Evolutionary conservation across 2,329 filamentous ascomycete species (phyloP).

Genomic region (Hypocrella siamensis): DNA sequence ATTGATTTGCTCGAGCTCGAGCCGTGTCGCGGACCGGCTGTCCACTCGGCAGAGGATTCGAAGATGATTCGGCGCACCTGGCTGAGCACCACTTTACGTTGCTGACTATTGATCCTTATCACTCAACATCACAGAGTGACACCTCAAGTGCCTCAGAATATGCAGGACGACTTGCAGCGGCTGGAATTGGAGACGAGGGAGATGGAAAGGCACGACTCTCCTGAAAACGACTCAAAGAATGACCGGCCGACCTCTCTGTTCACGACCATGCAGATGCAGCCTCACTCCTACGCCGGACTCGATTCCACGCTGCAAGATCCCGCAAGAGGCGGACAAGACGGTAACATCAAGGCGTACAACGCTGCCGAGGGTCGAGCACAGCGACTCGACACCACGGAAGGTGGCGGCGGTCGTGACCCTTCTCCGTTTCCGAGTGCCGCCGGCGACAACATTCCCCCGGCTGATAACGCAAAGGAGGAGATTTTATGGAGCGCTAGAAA

Average conservation of each 20-base stretch:
- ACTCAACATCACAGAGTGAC: constrained; percentile 52
- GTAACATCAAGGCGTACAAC: constrained; percentile 22
- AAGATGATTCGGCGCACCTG: too few species aligned
- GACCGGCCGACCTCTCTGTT: constrained; percentile 28
- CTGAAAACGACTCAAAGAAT: constrained; percentile 17
- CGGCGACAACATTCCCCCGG: constrained; percentile 79
- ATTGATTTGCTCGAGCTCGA: too few species aligned
- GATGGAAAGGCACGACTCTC: constrained; percentile 18
- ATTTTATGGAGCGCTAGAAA: constrained; percentile 73
- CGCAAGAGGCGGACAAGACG: constrained; percentile 14
- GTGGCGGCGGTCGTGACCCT: constrained; percentile 51
- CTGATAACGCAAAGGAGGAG: constrained; percentile 85
- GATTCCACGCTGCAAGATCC: neutral
- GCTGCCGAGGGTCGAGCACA: constrained; percentile 19
- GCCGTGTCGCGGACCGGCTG: too few species aligned
- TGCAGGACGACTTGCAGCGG: constrained; percentile 85
- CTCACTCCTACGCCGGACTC: constrained; percentile 2
- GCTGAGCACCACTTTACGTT: constrained; percentile 1
- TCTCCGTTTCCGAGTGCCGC: constrained; percentile 81
- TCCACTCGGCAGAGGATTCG: too few species aligned
- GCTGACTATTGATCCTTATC: constrained; percentile 18
- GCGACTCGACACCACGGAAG: constrained; percentile 23
- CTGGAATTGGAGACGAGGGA: constrained; percentile 66
- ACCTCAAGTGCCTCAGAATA: constrained; percentile 90
- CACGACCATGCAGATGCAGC: constrained; percentile 16